Base-by-base conservation (phyloP, 75 land plant genomes). In the Selaginella moellendorffii region DNA sequence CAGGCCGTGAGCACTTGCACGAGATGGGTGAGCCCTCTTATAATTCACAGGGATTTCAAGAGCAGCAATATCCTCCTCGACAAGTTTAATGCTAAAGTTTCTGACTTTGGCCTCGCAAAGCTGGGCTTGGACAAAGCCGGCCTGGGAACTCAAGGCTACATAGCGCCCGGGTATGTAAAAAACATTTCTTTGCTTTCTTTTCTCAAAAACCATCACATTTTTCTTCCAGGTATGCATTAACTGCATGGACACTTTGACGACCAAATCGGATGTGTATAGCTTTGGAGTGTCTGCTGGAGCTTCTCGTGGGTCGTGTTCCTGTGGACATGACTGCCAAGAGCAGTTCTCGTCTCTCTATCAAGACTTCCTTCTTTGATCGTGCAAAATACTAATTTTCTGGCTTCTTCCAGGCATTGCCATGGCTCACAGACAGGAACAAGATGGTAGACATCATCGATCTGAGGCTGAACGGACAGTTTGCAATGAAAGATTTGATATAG, bases 261-360 rank as follows among this genome's bases (percentile, higher is more conserved):
- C 89, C 65, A 88, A 88, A 69, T 88, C 93, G 78, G 93, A 88
- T 73, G 90, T 88, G 0, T 88, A 88, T 74, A 85, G 89, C 63
- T 88, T 74, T 70, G 93, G 93, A 9, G 83, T 88, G 29, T 27
- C 82, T 88, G 25, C 64, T 88, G 31, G 79, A 88, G 77, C 89
- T 88, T 2, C 51, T 88, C 28, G 85, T 85, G 1, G 93, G 93
- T 1, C 75, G 85, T n/a, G 76, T 79, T 24, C 93, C 93, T 8
- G 68, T 85, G 24, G 85, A 88, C 69, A 69, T 74, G 93, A 64
- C 83, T 85, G 28, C 77, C 78, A 46, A 89, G 83, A 51, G 86
- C 84, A 52, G 78, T 82, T 18, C 77, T 88, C 28, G 86, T 82
- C 26, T 78, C 85, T 18, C 85, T n/a, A n/a, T n/a, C n/a, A n/a